Percentiles rank a stretch among this genome's conserved stretches.
These are phyloP conservation scores for Ascochyta lentis DNA, from an alignment of 2,329 filamentous ascomycete genomes.

Conservation along the genomic window DNA sequence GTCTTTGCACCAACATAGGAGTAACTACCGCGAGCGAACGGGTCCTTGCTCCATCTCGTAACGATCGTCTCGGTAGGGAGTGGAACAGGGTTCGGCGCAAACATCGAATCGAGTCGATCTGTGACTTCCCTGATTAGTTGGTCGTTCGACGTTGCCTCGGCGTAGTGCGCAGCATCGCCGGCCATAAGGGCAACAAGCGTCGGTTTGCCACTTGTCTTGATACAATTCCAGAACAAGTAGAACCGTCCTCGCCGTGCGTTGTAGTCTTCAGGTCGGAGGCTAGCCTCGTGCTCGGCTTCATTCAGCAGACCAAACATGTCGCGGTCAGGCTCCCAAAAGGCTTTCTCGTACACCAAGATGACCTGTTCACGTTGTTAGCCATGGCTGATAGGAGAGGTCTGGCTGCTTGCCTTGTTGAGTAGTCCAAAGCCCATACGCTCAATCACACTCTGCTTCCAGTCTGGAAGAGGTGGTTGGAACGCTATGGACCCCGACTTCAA, in stretches of 20 bases:
- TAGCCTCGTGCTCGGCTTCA: constrained; percentile 71
- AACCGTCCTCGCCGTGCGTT: constrained; percentile 81
- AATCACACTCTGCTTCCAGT: constrained; percentile 84
- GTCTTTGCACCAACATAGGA: constrained; percentile 89
- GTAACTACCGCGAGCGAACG: constrained; percentile 92
- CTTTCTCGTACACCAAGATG: constrained; percentile 82
- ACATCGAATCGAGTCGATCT: constrained; percentile 76
- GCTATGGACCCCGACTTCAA: constrained; percentile 80
- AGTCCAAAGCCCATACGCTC: constrained; percentile 87
- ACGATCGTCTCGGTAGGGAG: constrained; percentile 84
- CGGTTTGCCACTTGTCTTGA: constrained; percentile 83
- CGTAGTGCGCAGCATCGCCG: constrained; percentile 88
- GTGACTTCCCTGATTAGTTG: constrained; percentile 83
- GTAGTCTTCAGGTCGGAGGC: constrained; percentile 81
- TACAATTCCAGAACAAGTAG: constrained; percentile 97
- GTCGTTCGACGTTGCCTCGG: constrained; percentile 77
- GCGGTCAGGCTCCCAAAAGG: constrained; percentile 88
- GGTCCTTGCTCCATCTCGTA: constrained; percentile 90
- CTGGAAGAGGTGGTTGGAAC: constrained; percentile 91
- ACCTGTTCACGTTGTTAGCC: constrained; percentile 54
- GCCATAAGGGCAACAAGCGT: constrained; percentile 94
- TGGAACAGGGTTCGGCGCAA: constrained; percentile 68
- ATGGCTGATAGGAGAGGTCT: not conserved
- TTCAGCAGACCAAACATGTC: constrained; percentile 95
- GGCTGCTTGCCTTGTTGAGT: constrained; percentile 75